Evolutionary conservation across 495 filamentous ascomycete species (phyloP).

Genomic region (Cladorrhinum samala): DNA sequence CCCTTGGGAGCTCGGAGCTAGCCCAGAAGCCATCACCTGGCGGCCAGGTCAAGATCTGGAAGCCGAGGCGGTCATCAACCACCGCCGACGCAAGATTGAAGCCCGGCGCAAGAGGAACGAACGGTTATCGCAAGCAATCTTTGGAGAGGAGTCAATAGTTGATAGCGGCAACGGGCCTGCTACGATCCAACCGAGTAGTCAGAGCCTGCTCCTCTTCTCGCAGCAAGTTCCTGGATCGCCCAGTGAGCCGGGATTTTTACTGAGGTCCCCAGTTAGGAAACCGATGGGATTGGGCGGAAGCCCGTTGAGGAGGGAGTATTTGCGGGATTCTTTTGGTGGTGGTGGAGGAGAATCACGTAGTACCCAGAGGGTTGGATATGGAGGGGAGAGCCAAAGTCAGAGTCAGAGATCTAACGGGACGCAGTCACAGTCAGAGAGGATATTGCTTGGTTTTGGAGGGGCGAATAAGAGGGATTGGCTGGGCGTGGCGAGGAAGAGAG

Average conservation of each 20-base stretch:
- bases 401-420: too few relatives aligned
- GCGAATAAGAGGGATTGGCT: slow-evolving; percentile 11
- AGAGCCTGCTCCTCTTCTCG: slow-evolving; percentile 1
- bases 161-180: background rate
- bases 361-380: too few relatives aligned
- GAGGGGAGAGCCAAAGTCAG: background rate
- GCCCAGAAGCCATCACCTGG: slow-evolving; percentile 17
- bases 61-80: slow-evolving; percentile 12
- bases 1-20: slow-evolving; percentile 16
- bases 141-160: slow-evolving; percentile 3
- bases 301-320: slow-evolving; percentile 5
- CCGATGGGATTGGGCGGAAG: background rate
- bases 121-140: slow-evolving; percentile 16
- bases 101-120: slow-evolving; percentile 13
- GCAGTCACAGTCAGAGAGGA: too few relatives aligned
- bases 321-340: background rate
- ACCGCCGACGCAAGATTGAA: slow-evolving; percentile 10
- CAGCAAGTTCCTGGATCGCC: background rate
- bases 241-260: too few relatives aligned
- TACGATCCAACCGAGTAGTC: slow-evolving; percentile 5
- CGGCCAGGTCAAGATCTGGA: slow-evolving; percentile 8
- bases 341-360: background rate
- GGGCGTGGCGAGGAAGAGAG: slow-evolving; percentile 11
- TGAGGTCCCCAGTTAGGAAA: background rate
- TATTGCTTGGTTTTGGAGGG: too few relatives aligned